phyloP scores from a whole-genome alignment of 2,329 filamentous ascomycete genomes.

The Fusarium coicis region DNA sequence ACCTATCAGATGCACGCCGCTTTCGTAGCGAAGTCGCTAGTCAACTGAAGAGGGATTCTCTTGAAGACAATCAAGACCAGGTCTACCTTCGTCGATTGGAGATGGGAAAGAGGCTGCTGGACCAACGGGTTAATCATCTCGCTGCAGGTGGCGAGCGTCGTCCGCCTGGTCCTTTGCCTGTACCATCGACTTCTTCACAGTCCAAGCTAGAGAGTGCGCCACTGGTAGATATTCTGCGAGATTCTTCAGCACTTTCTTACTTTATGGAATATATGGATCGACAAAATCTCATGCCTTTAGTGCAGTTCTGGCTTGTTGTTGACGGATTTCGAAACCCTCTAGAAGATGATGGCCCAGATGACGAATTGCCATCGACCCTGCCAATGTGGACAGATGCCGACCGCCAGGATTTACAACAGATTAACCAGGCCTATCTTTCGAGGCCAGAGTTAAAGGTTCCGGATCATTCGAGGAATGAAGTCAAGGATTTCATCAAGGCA shows the following conservation, averaged over 20 bases:
- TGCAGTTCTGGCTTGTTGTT: conserved; percentile 98
- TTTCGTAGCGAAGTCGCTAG: conserved; percentile 93
- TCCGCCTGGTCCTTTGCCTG: conserved; percentile 41
- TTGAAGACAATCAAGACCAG: conserved; percentile 81
- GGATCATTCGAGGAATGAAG: conserved; percentile 72
- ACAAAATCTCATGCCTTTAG: conserved; percentile 83
- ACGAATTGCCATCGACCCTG: conserved; percentile 71
- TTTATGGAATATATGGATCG: conserved; percentile 99
- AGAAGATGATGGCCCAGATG: conserved; percentile 76
- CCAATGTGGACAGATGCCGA: conserved; percentile 85
- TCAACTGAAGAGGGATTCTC: conserved; percentile 86
- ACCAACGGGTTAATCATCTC: conserved; percentile 87
- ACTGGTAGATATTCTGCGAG: conserved; percentile 86
- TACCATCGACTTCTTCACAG: conserved; percentile 48
- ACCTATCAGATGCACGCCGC: conserved; percentile 89
- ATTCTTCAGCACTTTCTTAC: conserved; percentile 90
- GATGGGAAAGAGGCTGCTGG: conserved; percentile 88
- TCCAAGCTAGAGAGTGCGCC: conserved; percentile 79
- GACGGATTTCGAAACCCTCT: conserved; percentile 95
- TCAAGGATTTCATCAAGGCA: conserved; percentile 81
- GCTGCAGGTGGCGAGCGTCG: conserved; percentile 71
- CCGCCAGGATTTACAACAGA: conserved; percentile 87
- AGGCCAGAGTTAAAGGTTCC: conserved; percentile 84
- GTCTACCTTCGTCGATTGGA: conserved; percentile 90
- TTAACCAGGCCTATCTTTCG: conserved; percentile 88